phyloP scores from a whole-genome alignment of 202 grass and related monocot genomes.

The Brachypodium distachyon region DNA sequence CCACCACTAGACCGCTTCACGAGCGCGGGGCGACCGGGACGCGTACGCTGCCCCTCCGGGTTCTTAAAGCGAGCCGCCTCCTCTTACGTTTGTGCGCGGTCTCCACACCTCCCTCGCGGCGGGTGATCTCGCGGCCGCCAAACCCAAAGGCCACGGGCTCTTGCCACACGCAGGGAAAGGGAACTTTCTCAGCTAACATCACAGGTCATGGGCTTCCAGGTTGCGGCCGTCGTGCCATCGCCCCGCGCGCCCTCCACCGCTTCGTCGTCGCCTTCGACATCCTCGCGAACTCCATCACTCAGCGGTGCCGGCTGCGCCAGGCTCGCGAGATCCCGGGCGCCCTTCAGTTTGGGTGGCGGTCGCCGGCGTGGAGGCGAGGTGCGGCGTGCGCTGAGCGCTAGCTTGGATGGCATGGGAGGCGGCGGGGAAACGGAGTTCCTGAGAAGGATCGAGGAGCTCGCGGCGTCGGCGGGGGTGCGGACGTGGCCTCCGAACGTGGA shows the following conservation, averaged over 20 bases:
- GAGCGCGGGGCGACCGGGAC: constrained; percentile 2
- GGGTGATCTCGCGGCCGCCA: constrained; percentile 15
- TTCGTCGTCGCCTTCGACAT: constrained; percentile 22
- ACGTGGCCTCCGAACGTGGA: constrained; percentile 42
- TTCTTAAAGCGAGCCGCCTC: not conserved
- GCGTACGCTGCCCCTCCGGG: not conserved
- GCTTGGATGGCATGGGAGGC: constrained; percentile 38
- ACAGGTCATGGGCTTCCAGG: constrained; percentile 38
- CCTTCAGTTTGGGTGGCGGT: constrained; percentile 9
- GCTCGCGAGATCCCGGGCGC: constrained; percentile 28
- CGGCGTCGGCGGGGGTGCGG: constrained; percentile 8
- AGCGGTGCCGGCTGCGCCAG: not conserved
- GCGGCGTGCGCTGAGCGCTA: constrained; percentile 34
- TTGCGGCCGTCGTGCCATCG: constrained; percentile 29
- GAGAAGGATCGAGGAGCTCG: constrained; percentile 56
- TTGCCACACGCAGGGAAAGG: not conserved
- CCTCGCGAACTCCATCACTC: constrained; percentile 34
- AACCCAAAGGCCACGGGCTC: not conserved
- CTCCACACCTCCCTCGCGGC: constrained; percentile 8
- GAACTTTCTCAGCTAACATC: not conserved
- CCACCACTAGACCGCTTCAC: constrained; percentile 13
- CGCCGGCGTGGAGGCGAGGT: not conserved
- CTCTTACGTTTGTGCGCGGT: not conserved
- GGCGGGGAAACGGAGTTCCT: constrained; percentile 56
- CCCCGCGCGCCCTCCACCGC: constrained; percentile 14